A percentile compares a stretch with the other conserved stretches of the same genome.
These are phyloP conservation scores for Asclepias syriaca DNA, from an alignment of 257 asterid genomes.

Conservation along the genomic window DNA sequence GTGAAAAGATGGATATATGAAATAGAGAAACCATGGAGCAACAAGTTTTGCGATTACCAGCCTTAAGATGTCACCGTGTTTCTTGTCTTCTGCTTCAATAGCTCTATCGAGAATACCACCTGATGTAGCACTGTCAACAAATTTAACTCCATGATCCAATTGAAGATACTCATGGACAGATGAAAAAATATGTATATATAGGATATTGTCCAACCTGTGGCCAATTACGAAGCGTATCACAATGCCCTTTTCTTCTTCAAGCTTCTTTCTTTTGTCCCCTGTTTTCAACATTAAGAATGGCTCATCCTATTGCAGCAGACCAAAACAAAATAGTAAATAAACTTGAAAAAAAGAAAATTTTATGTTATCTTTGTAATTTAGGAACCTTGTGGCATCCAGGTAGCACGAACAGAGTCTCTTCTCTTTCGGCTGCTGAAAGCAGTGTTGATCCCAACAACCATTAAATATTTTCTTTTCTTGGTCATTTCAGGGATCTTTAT, in stretches of 20 bases:
- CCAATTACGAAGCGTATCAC: slow-evolving; percentile 53
- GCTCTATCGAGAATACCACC: slow-evolving; percentile 96
- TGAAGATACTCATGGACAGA: not conserved
- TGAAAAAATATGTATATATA: not conserved
- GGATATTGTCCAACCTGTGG: slow-evolving; percentile 38
- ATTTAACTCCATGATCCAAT: not conserved
- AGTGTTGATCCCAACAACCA: slow-evolving; percentile 80
- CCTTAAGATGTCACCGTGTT: slow-evolving; percentile 79
- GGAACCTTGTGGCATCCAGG: slow-evolving; percentile 89
- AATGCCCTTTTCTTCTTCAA: slow-evolving; percentile 61
- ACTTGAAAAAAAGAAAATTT: not conserved
- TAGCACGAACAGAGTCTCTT: slow-evolving; percentile 85
- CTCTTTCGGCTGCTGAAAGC: slow-evolving; percentile 92
- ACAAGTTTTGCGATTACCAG: slow-evolving; percentile 38
- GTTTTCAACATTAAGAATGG: slow-evolving; percentile 22
- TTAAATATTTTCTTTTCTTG: slow-evolving; percentile 65
- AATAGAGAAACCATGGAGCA: not conserved
- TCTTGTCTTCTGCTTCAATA: slow-evolving; percentile 81
- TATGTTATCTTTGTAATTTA: slow-evolving; percentile 7
- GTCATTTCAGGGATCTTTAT: slow-evolving; percentile 56
- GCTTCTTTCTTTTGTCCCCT: slow-evolving; percentile 54
- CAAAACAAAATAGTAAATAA: slow-evolving; percentile 11
- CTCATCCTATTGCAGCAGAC: slow-evolving; percentile 3
- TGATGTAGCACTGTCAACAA: slow-evolving; percentile 55
- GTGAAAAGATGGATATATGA: not conserved